Evolutionary conservation across 352 stramenopile genomes (phyloP).

Genomic region (Globisporangium cystogenes): DNA sequence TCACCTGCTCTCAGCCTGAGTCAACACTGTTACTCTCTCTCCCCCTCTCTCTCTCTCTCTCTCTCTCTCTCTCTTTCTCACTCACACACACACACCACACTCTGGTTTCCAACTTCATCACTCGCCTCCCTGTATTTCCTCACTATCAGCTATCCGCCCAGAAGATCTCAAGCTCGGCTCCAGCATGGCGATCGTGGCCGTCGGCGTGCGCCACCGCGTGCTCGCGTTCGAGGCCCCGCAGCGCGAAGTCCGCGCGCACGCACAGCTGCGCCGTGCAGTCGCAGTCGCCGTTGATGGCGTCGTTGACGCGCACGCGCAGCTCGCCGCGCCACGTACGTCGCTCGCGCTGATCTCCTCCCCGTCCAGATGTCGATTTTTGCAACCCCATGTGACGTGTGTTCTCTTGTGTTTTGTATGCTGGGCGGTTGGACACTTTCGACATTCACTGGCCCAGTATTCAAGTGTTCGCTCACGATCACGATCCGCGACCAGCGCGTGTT

Average conservation of each 20-base stretch:
- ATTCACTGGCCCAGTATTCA: not conserved
- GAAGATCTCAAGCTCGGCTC: no score
- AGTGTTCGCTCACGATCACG: not conserved
- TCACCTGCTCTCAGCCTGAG: no score
- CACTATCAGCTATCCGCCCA: no score
- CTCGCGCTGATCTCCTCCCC: no score
- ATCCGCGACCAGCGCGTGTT: constrained; percentile 8
- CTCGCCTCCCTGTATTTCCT: no score
- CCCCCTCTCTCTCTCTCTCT: no score
- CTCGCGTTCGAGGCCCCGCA: constrained; percentile 7
- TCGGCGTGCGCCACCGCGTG: constrained; percentile 5
- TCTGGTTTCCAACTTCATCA: no score
- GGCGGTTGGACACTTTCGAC: not conserved
- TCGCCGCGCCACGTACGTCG: not conserved
- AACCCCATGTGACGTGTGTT: not conserved
- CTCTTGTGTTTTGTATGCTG: not conserved
- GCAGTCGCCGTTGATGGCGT: not conserved
- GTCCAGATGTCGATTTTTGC: not conserved
- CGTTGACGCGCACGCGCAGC: not conserved
- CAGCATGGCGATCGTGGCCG: not conserved
- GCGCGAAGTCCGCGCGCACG: constrained; percentile 1
- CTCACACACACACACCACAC: no score
- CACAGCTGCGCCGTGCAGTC: not conserved
- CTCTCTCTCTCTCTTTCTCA: no score
- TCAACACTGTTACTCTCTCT: no score